Evolutionary conservation across 345 rosid species (phyloP).

Genomic region (Lepidium sativum): DNA sequence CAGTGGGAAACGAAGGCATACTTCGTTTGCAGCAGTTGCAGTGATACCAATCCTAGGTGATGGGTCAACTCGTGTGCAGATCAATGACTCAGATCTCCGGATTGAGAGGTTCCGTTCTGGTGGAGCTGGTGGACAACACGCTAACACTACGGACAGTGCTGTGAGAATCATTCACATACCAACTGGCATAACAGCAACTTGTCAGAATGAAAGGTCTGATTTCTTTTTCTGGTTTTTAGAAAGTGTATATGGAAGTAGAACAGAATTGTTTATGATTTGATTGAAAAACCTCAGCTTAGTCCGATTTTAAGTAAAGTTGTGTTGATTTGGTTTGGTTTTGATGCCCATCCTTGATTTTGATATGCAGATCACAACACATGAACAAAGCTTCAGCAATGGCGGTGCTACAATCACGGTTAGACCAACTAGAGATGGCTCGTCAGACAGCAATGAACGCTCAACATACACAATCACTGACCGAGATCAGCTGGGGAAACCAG

Average conservation of each 20-base stretch:
- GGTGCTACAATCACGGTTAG: conserved; percentile 85
- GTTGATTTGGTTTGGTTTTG: not conserved
- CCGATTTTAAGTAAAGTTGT: not conserved
- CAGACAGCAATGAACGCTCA: conserved; percentile 85
- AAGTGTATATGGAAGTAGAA: not conserved
- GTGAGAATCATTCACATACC: conserved; percentile 90
- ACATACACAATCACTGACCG: conserved; percentile 87
- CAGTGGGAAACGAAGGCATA: conserved; percentile 81
- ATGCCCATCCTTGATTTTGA: not conserved
- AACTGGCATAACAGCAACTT: conserved; percentile 80
- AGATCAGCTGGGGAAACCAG: conserved; percentile 93
- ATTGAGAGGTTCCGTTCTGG: conserved; percentile 88
- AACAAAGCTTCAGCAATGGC: conserved; percentile 96
- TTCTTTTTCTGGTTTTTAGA: not conserved
- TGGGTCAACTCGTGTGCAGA: conserved; percentile 66
- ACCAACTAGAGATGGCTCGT: conserved; percentile 84
- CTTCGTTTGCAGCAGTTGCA: conserved; percentile 99
- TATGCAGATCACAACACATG: conserved; percentile 67
- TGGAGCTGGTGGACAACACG: conserved; percentile 91
- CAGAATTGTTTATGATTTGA: not conserved
- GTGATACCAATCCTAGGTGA: conserved; percentile 83
- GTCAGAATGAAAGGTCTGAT: conserved; percentile 82
- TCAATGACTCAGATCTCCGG: conserved; percentile 82
- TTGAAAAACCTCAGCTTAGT: not conserved
- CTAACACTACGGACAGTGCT: conserved; percentile 92